These are phyloP conservation scores for Vitis amurensis DNA, from an alignment of 164 flowering plant genomes.

Conservation along the genomic window DNA sequence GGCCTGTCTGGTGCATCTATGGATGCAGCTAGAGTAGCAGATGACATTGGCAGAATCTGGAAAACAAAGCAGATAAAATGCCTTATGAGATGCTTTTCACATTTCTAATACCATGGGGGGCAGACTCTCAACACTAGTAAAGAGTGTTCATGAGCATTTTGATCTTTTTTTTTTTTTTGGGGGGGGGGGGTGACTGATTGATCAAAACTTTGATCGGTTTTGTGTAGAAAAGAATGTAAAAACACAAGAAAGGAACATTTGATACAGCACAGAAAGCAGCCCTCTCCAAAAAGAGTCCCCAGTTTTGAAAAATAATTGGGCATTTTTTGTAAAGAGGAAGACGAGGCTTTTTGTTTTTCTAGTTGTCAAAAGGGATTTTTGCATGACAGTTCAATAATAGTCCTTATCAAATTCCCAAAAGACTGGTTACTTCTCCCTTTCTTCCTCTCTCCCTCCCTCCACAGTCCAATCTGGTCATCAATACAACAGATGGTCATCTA, in stretches of 20 bases:
- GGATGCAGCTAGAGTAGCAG: constrained; percentile 71
- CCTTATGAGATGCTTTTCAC: constrained; percentile 73
- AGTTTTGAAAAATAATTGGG: constrained; percentile 25
- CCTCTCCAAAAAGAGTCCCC: constrained; percentile 55
- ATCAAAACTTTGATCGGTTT: background rate
- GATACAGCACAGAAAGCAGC: constrained; percentile 37
- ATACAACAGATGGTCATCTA: constrained; percentile 3
- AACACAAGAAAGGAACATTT: constrained; percentile 4
- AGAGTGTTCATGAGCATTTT: too few relatives aligned
- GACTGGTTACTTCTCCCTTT: background rate
- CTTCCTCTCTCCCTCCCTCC: constrained; percentile 14
- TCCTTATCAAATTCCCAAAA: background rate
- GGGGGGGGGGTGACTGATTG: background rate
- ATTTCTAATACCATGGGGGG: constrained; percentile 20
- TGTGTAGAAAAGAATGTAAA: constrained; percentile 16
- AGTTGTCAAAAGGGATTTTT: constrained; percentile 2
- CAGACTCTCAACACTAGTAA: too few relatives aligned
- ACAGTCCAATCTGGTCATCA: constrained; percentile 3
- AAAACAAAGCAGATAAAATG: constrained; percentile 63
- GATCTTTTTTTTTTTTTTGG: background rate
- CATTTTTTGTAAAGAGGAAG: constrained; percentile 49
- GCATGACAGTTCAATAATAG: constrained; percentile 17
- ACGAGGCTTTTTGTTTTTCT: constrained; percentile 47
- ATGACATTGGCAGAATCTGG: constrained; percentile 80
- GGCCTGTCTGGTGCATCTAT: constrained; percentile 86